Percentiles rank a stretch among this genome's conserved stretches.
Evolutionary conservation across 345 rosid genomes (phyloP).

Genomic region (Boechera stricta): DNA sequence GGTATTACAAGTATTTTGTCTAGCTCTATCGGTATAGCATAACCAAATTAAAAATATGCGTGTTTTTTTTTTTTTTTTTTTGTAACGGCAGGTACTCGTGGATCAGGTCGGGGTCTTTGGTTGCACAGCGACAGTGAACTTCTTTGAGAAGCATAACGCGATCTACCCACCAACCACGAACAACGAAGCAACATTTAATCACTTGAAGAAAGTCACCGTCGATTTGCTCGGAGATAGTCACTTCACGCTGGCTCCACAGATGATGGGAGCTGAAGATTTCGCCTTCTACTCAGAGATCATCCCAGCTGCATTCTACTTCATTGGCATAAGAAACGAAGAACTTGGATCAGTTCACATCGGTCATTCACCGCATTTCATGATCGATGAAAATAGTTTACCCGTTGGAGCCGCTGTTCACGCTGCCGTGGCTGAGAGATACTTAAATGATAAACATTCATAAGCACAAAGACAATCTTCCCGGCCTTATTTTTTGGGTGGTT

Average conservation of each 20-base stretch:
- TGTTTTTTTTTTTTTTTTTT: background rate
- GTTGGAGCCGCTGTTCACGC: conserved; percentile 85
- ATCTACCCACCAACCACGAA: conserved; percentile 82
- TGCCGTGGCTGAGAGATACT: conserved; percentile 80
- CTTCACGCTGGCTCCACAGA: conserved; percentile 65
- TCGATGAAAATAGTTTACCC: conserved; percentile 86
- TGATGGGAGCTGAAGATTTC: conserved; percentile 97
- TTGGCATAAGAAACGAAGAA: conserved; percentile 81
- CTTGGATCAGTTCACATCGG: conserved; percentile 71
- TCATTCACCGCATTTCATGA: conserved; percentile 84
- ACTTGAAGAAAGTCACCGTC: conserved; percentile 68
- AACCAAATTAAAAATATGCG: background rate
- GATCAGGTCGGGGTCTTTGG: conserved; percentile 72
- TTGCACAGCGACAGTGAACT: conserved; percentile 68
- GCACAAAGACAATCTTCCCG: background rate
- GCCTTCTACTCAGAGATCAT: conserved; percentile 73
- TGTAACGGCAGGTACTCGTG: conserved; percentile 65
- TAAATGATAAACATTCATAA: conserved; percentile 48
- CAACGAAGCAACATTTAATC: conserved; percentile 63
- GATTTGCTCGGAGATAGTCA: conserved; percentile 64
- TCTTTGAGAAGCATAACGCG: conserved; percentile 66
- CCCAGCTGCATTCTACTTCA: conserved; percentile 79
- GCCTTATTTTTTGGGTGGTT: background rate
- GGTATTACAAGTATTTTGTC: background rate
- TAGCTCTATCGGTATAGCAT: background rate